Base-by-base conservation (phyloP, 257 asterid species). In the Gentiana dahurica region DNA sequence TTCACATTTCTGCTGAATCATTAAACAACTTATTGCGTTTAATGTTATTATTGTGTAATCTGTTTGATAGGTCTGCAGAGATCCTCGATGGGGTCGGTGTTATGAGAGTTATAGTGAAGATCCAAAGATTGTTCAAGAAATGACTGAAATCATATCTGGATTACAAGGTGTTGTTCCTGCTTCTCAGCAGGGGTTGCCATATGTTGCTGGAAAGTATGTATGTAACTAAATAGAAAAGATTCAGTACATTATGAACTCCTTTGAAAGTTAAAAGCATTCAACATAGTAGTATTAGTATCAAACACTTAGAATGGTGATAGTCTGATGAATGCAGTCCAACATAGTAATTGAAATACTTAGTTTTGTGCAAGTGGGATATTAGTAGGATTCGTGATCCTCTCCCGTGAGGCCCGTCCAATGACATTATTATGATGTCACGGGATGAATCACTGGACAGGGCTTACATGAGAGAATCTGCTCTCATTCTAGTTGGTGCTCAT, bases 1-100 rank as follows among this genome's bases (percentile, higher is more conserved):
- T 24, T 24, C 24, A 24, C 24, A 24, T 24, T 24, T 24, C 24
- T 24, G 24, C 24, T 12, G 45, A 10, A 12, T 57, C 41, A 36
- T 4, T 33, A 11, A 57, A 57, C 5, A 15, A 57, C 32, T 57
- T 1, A 41, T 11, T 60, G 44, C 37, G 1, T 43, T 50, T 43
- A 36, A 45, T 65, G 34, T 44, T 41, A 33, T 8, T 41, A 5
- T 58, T 44, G 33, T 48, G 45, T 6, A 51, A 49, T n/a, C 36
- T 8, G 32, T 64, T 41, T 54, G 64, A 59, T 61, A 88, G 97
- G 97, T 88, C 32, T 88, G 97, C 73, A 72, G 97, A 77, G 97
- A 88, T 76, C 97, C 97, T 41, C 79, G 97, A 75, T 88, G 97
- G 97, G 97, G 97, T 55, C 78, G 97, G 65, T 88, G 97, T 75